Base-by-base conservation (phyloP, 129 eudicot genomes). In the Pittosporum tobira region DNA sequence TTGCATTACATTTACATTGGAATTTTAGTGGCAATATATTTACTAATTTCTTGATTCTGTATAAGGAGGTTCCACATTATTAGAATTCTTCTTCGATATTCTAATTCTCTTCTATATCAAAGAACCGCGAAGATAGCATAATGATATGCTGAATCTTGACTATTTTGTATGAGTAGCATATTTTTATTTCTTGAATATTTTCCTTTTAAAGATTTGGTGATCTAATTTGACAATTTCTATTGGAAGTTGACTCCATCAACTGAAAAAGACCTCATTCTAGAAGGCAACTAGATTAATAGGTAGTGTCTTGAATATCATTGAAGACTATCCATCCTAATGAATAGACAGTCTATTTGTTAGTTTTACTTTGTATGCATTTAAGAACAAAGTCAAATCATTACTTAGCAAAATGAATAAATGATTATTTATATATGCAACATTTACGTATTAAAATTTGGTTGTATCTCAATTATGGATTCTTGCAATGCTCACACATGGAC, bases 71-170 rank as follows among this genome's bases (percentile, higher is more conserved):
- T n/a, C n/a, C n/a, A n/a, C n/a, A n/a, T n/a, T n/a, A n/a, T n/a
- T n/a, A n/a, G n/a, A n/a, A n/a, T n/a, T n/a, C n/a, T n/a, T n/a
- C n/a, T n/a, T n/a, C n/a, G n/a, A n/a, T n/a, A n/a, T n/a, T n/a
- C 74, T 70, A 71, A 62, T 60, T 65, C 67, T 70, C 61, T 57
- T 62, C 67, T 48, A 64, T 38, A 27, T 22, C 23, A 3, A 19
- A 50, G 11, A 14, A 53, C 6, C 38, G 11, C 19, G 6, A 34
- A 31, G 43, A 15, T 44, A 65, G 51, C 10, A 61, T 58, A 29
- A 53, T 72, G 56, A 16, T 51, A 45, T 23, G 25, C 40, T 42
- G 43, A 25, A 52, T 67, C 56, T 69, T 73, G 74, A 78, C 73
- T 14, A 9, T 60, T 27, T 57, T 59, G 36, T 53, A 46, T 53